Base-by-base conservation (phyloP, 192 early-diverging fungal genomes). In the Pilaira anomala region DNA sequence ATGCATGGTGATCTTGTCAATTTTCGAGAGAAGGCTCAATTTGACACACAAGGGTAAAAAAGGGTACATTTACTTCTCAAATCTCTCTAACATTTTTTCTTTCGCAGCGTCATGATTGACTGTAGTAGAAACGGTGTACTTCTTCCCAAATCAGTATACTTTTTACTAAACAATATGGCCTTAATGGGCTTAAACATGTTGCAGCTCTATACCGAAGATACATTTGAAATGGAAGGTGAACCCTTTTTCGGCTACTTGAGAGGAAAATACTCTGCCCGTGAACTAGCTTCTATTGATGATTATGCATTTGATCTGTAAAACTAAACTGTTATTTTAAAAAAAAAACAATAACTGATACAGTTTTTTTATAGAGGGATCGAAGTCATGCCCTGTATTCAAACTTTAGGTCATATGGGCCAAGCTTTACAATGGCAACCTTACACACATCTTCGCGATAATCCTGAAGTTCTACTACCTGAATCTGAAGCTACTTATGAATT, bases 181-280 rank as follows among this genome's bases (percentile, higher is more conserved):
- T 66, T 94, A 39, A 84, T 93, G 80, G 93, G 93, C 4, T 77
- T 92, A 73, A 94, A 90, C 63, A 93, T 89, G 78, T 74, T 95
- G 44, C 92, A 94, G 73, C 71, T 95, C 57, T 95, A 95, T 71
- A 95, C 93, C 1, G 93, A 95, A 56, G 93, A 95, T 57, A 95
- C 93, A 0, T 95, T 86, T 71, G 78, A 90, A 64, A 85, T 91
- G 9, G 75, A 72, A 69, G 82, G 69, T 26, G 86, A 88, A 71
- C 87, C 87, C 22, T 84, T 88, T 19, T 90, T 90, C 65, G 88
- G 88, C 3, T 90, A 91, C 66, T 52, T 91, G 63, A 78, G 86
- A 40, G 88, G 86, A 57, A 82, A 81, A 29, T 95, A 89, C 67
- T 80, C 93, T 16, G 75, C 81, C 54, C 81, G 79, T n/a, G 91